Base-by-base conservation (phyloP, 2,329 filamentous ascomycete genomes). In the Colletotrichum destructivum region DNA sequence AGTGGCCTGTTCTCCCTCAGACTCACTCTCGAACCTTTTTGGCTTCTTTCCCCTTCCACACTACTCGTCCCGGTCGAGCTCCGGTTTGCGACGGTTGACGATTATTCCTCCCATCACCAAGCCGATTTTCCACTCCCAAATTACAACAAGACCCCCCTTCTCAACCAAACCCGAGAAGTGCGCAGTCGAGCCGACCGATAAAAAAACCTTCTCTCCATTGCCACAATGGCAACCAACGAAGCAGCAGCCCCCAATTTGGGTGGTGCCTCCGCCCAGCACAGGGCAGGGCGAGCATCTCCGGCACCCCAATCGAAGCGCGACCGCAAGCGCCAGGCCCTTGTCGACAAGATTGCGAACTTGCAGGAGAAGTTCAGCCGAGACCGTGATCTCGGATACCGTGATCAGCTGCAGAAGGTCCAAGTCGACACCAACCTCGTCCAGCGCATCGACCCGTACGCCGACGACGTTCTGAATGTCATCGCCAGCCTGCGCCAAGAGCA, bases 361-460 rank as follows among this genome's bases (percentile, higher is more conserved):
- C 91, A 92, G 66, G 90, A 92, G 65, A 91, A 91, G 75, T 96
- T 98, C 82, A 90, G 91, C 74, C 89, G 92, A 74, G 95, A 97
- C 78, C 90, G 94, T 75, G 94, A 98, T 81, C 86, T 89, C 74
- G 91, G 94, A 77, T 98, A 97, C 82, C 91, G 95, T 73, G 93
- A 96, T 75, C 94, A 98, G 82, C 88, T 98, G 2, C 92, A 96
- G 78, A 94, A 94, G 75, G 90, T 98, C n/a, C 95, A 98, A 83
- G 91, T 94, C 75, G 95, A 98, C 81, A 95, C 95, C 83, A 94
- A 90, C 70, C 88, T 97, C 56, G 94, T 98, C 75, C 91, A 94
- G 81, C 91, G 93, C 76, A 93, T 96, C 63, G 93, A 98, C 78
- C 93, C 94, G 0, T 97, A 97, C 80, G 86, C 88, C 63, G 87